A percentile compares a stretch with the other conserved stretches of the same genome.
phyloP scores from a whole-genome alignment of 352 stramenopile genomes.

The Poterioochromonas sp. region DNA sequence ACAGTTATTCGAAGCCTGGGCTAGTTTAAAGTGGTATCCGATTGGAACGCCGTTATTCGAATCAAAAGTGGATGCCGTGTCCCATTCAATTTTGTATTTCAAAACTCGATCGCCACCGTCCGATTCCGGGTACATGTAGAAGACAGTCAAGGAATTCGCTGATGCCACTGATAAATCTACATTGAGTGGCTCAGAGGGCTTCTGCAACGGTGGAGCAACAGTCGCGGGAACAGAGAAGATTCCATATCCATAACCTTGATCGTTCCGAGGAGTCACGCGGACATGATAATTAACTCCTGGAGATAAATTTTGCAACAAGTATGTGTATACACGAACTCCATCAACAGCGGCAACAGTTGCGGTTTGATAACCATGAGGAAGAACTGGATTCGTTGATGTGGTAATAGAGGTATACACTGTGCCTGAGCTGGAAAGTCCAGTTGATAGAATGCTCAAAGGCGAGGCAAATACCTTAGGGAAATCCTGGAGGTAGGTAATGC shows the following conservation, averaged over 20 bases:
- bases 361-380: conserved; percentile 46
- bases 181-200: conserved; percentile 62
- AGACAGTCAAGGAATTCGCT: conserved; percentile 58
- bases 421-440: neutral
- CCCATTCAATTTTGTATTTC: conserved; percentile 90
- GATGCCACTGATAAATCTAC: conserved; percentile 54
- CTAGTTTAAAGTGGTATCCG: conserved; percentile 53
- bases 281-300: conserved; percentile 59
- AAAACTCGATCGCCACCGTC: conserved; percentile 79
- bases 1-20: conserved; percentile 61
- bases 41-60: conserved; percentile 43
- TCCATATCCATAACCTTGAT: conserved; percentile 63
- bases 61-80: conserved; percentile 61
- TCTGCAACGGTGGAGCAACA: conserved; percentile 73
- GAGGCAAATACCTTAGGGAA: conserved; percentile 43
- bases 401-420: conserved; percentile 39
- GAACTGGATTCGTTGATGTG: conserved; percentile 38
- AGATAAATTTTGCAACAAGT: conserved; percentile 50
- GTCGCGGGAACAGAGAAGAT: conserved; percentile 61
- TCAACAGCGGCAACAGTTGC: conserved; percentile 41
- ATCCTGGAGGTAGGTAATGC: conserved; percentile 70
- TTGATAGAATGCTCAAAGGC: conserved; percentile 19
- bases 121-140: conserved; percentile 69
- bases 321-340: conserved; percentile 41
- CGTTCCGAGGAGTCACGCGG: conserved; percentile 63